A percentile compares a stretch with the other conserved stretches of the same genome.
phyloP scores from a whole-genome alignment of 768 basidiomycete genomes.

The Boletus eberwhitei region DNA sequence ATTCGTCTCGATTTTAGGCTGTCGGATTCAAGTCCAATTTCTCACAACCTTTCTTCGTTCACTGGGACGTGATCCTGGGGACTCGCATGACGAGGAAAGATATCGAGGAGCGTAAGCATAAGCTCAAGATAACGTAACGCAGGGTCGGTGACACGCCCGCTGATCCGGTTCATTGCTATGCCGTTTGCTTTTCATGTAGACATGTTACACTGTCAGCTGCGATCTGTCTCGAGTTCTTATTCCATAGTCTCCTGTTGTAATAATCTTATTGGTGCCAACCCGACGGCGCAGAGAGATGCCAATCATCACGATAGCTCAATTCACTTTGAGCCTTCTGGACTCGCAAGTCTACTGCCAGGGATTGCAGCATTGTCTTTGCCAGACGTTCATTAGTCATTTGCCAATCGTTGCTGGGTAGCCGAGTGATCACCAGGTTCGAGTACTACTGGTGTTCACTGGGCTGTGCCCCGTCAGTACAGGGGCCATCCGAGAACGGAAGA shows the following conservation, averaged over 20 bases:
- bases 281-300: background rate
- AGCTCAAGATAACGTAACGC: constrained; percentile 23
- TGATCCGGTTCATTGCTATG: background rate
- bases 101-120: constrained; percentile 49
- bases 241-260: constrained; percentile 22
- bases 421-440: too few species aligned
- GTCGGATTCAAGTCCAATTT: constrained; percentile 96
- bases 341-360: too few species aligned
- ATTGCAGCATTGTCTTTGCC: too few species aligned
- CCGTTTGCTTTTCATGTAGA: constrained; percentile 1
- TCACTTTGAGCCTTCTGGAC: too few species aligned
- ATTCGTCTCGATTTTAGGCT: constrained; percentile 4
- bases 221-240: background rate
- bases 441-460: too few species aligned
- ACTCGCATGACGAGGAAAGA: constrained; percentile 79
- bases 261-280: too few species aligned
- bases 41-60: constrained; percentile 92
- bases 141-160: background rate
- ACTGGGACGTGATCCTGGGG: constrained; percentile 86
- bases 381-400: too few species aligned
- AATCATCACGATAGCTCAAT: too few species aligned
- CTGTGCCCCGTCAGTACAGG: too few species aligned
- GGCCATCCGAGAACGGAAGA: background rate
- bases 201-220: background rate
- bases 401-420: too few species aligned